Conservation (phyloP, 2,329 filamentous ascomycete species). For the Chalaropsis thielavioides region DNA sequence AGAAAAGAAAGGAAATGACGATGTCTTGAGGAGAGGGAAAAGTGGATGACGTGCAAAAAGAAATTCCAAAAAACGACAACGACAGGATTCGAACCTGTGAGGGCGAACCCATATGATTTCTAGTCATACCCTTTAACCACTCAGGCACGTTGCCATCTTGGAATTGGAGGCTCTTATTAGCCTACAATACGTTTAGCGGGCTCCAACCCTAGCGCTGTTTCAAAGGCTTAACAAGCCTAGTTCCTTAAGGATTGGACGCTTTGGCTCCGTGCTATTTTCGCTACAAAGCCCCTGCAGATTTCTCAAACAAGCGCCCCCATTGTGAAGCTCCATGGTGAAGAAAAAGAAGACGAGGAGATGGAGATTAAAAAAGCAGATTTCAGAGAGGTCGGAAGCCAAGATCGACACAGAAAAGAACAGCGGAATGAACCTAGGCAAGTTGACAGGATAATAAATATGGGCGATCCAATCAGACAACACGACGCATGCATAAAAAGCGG, state of each 20-base stretch:
- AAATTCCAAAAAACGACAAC: not conserved
- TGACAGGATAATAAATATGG: not conserved
- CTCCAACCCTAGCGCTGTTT: too few relatives aligned
- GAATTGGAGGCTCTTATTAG: not conserved
- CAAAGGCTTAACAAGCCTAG: too few relatives aligned
- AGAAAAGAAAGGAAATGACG: not conserved
- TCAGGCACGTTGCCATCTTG: slow-evolving; percentile 13
- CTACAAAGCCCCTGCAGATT: not conserved
- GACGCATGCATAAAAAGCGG: not conserved
- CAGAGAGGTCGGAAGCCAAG: not conserved
- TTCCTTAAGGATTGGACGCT: not conserved
- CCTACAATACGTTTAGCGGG: not conserved
- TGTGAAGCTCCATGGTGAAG: not conserved
- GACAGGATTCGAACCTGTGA: slow-evolving; percentile 17
- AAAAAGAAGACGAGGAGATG: not conserved
- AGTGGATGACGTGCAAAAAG: not conserved
- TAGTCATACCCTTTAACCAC: slow-evolving; percentile 17
- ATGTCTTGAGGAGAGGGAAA: too few relatives aligned
- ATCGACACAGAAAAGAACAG: not conserved
- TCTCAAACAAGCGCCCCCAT: not conserved
- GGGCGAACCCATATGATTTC: slow-evolving; percentile 17
- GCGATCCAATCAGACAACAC: not conserved
- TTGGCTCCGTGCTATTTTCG: not conserved
- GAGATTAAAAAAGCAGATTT: not conserved
- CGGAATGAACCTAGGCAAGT: not conserved